Evolutionary conservation across 371 early-diverging fungal species (phyloP), one percentile per base, ranked within the genome.

Genomic region (Mortierella sp.): DNA sequence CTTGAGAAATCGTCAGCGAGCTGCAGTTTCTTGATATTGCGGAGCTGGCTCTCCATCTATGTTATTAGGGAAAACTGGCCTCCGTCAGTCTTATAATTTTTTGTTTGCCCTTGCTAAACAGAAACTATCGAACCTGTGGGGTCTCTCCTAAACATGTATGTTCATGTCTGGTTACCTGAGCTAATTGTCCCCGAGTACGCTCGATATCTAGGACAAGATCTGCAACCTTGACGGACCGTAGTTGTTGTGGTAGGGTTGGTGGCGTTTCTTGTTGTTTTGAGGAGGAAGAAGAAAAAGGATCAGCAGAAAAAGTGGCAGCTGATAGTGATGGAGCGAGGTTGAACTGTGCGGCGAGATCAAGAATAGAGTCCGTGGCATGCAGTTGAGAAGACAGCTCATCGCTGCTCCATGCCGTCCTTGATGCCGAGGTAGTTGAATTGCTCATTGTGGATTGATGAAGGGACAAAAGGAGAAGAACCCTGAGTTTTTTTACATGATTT

Each of bases 21-120:
- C 6, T 42, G 63, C 11, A 74, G 68, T 71, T 80, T 80, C 48
- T 54, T 72, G 10, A 76, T 54, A 9, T 44, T 54, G 1, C 80
- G 70, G 52, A 76, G 54, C 42, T 80, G 76, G 2, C 14, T 58
- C 44, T 76, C 73, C 71, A 60, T 44, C 77, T 80, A 28, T 3
- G 31, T 31, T 13, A 14, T 45, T 14, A 8, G 58, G 5, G 10
- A 13, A 31, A 16, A 57, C 6, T 19, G 21, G 38, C 54, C 13
- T 72, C n/a, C 21, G 9, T 54, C 34, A 52, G 38, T 73, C 42
- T 21, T 28, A 14, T 9, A 16, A 14, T 13, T 50, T 50, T 28
- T n/a, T 28, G 6, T 55, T n/a, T 21, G n/a, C 24, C 52, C 5
- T 5, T 38, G 42, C 42, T 5, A 3, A 3, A 19, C 47, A 47